phyloP scores from a whole-genome alignment of 805 yeast genomes.

The Myxozyma lipomycoides region DNA sequence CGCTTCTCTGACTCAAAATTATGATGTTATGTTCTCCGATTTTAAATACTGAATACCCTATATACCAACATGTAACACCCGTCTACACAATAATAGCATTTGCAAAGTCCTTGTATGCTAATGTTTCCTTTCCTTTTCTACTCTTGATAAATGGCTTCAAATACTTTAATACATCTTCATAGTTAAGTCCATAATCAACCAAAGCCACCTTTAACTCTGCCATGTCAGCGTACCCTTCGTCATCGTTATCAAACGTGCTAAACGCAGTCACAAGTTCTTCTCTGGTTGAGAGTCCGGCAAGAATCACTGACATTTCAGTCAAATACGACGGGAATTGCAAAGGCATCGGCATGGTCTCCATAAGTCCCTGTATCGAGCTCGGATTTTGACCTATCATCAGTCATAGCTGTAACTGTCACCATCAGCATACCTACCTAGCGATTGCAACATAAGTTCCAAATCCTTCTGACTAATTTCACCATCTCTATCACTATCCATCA shows the following conservation, averaged over 20 bases:
- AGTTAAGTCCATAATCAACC: constrained; percentile 42
- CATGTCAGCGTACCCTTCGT: constrained; percentile 45
- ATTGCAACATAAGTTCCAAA: constrained; percentile 49
- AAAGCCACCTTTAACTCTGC: constrained; percentile 50
- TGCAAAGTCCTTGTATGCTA: constrained; percentile 62
- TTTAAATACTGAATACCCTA: too few species aligned
- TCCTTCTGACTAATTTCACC: constrained; percentile 41
- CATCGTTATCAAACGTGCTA: constrained; percentile 45
- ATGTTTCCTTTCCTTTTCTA: constrained; percentile 54
- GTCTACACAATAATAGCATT: constrained; percentile 44
- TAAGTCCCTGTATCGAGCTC: constrained; percentile 49
- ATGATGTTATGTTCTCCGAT: too few species aligned
- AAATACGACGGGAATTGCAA: constrained; percentile 64
- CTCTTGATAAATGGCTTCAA: constrained; percentile 54
- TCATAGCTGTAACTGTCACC: not conserved
- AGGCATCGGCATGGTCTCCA: constrained; percentile 40
- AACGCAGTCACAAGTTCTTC: constrained; percentile 58
- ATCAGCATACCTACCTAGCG: constrained; percentile 42
- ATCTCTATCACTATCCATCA: constrained; percentile 80
- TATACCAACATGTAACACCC: too few species aligned
- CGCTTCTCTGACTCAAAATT: too few species aligned
- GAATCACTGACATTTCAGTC: constrained; percentile 55
- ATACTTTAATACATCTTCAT: constrained; percentile 47
- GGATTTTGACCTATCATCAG: constrained; percentile 37
- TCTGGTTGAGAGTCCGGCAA: constrained; percentile 50